Evolutionary conservation across 768 basidiomycete genomes (phyloP), one percentile per base, ranked within the genome.

Genomic region (Paxillus ammoniavirescens): DNA sequence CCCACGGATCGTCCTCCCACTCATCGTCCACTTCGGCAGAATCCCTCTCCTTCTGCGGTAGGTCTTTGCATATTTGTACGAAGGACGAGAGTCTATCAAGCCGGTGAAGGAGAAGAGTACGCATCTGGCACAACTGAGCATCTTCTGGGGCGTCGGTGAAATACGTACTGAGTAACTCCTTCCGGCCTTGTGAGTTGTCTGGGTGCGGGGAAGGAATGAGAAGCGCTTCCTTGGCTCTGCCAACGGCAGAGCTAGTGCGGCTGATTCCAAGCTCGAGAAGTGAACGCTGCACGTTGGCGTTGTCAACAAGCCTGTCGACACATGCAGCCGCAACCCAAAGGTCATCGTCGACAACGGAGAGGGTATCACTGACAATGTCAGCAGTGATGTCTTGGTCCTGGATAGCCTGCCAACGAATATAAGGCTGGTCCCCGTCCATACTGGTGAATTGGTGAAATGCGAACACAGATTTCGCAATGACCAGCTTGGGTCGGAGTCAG

Each of bases 311-410:
- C 52, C 86, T 77, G 72, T 91, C 89, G 23, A 76, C 72, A 60
- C 83, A 87, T 2, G 90, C 89, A n/a, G 86, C 82, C 36, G 78
- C 79, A 14, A 84, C 86, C 90, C 91, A 93, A 8, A 85, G 70
- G 67, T 93, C 87, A 61, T 92, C 83, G 40, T 73, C 69, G 38
- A 87, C 71, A 21, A 72, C 61, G 8, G 67, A 72, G 17, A 94
- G 77, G 17, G 77, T 61, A 21, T 79, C 62, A 21, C 73, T 68
- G 26, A 89, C 71, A 40, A 65, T 62, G 45, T 82, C 76, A 0
- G 71, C 61, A 4, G 82, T 83, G 52, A 92, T 62, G n/a, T 86
- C 76, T 36, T 76, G 68, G 69, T 91, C 82, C 36, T 73, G 58
- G 51, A 87, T 75, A 42, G 67, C 61, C 49, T 73, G 69, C 91